Evolutionary conservation across 169 alveolate species (phyloP), one percentile per base, ranked within the genome.

Genomic region (Plasmodium gonderi): DNA sequence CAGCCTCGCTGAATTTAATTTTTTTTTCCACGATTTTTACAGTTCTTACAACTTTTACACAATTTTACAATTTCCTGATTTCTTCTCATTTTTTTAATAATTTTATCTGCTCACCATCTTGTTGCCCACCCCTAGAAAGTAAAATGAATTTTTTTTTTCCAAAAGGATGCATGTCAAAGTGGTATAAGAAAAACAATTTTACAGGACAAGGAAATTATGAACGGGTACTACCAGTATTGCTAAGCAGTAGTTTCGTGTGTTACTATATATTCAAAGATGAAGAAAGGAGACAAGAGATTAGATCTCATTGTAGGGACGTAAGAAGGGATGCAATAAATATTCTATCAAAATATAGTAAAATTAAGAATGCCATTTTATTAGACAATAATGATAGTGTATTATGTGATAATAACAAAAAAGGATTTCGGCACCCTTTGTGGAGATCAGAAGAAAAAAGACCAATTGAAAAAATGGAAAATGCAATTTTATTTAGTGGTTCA

Each of bases 401-500:
- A 17, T 82, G 91, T 54, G 91, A 82, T 38, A 60, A n/a, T 23
- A 33, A 33, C 11, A 64, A 60, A 8, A 90, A 90, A 1, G 51
- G 74, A 26, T 78, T 74, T 47, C 90, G 75, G 3, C 83, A 85
- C 29, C 94, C 94, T 1, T 77, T 90, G 74, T 90, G 94, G 94
- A 76, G 94, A 76, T 90, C 94, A 65, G 94, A 90, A 78, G 94
- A 90, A 36, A 90, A 90, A 36, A 90, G 94, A 31, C 94, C 94
- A 7, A 51, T 90, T 31, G 94, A 90, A 26, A 90, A 90, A 64
- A 90, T 90, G 94, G 94, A 90, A 44, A 91, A 92, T 69, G 92
- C 95, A 1, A 82, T 94, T 12, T 74, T 91, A 40, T 80, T 90
- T 75, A 94, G 95, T 72, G 95, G 95, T 5, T 83, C 96, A 0